Base-by-base conservation (phyloP, 2,329 filamentous ascomycete species). In the Diaporthe aspalathi region DNA sequence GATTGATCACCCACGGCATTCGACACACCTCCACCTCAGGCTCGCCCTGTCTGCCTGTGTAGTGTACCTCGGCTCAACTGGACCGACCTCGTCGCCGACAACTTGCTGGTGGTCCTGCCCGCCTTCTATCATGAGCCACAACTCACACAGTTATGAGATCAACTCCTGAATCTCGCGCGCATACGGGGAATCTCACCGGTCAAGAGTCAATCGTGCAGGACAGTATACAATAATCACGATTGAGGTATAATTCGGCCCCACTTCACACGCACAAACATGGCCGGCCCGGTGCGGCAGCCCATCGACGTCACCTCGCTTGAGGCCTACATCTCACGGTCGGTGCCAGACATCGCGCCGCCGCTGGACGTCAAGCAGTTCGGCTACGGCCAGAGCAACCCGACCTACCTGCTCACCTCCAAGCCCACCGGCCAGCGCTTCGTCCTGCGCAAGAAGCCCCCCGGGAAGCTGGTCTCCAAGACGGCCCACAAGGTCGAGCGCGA, bases 401-500 rank as follows among this genome's bases (percentile, higher is more conserved):
- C 96, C 2, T 99, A 98, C 84, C 94, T 95, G 78, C 87, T 98
- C 78, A 97, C 91, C 20, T 91, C 91, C 67, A 62, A 38, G 17
- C 86, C 90, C 75, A 86, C 90, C 79, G 90, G 91, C 66, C 81
- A 85, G 76, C 90, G 91, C 79, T 97, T 92, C 83, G 96, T 99
- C 43, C 89, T 98, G 85, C 94, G 96, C 80, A 98, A 99, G 88
- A 98, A 98, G 84, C 96, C 96, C 0, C 95, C 96, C n/a, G 96
- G 96, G 74, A 91, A 92, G 83, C 91, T 99, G 49, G 88, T 98
- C 63, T 97, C 94, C 77, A 94, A 94, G 84, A 95, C 95, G 2
- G 96, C 96, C 12, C 96, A 99, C 85, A 93, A 95, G 81, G 95
- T 99, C 78, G 96, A 99, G 84, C 93, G 96, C 77, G 96, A 99